phyloP scores from a whole-genome alignment of 2,329 filamentous ascomycete genomes.

The Botrytis hyacinthi region DNA sequence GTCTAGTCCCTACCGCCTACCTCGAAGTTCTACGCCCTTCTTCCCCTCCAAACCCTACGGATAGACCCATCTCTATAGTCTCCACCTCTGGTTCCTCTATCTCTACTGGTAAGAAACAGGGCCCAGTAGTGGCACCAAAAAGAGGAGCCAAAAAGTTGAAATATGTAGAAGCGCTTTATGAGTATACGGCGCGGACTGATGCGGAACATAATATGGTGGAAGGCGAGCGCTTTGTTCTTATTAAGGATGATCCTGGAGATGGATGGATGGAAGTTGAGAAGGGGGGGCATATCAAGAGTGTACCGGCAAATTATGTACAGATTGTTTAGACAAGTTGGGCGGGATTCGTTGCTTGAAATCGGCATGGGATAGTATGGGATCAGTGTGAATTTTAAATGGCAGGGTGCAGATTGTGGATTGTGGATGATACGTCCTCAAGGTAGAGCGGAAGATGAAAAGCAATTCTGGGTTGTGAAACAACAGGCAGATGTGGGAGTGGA shows the following conservation, averaged over 20 bases:
- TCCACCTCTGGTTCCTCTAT: conserved; percentile 75
- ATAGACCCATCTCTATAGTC: conserved; percentile 69
- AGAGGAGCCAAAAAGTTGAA: conserved; percentile 90
- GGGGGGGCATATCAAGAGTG: conserved; percentile 79
- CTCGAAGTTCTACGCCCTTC: conserved; percentile 62
- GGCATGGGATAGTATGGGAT: neutral
- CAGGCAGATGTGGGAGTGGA: neutral
- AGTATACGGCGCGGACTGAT: conserved; percentile 82
- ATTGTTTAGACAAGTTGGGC: conserved; percentile 36
- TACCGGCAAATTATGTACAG: conserved; percentile 91
- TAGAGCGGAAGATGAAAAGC: neutral
- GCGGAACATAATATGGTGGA: conserved; percentile 87
- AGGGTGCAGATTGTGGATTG: too few relatives aligned
- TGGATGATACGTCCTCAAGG: neutral
- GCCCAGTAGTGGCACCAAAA: conserved; percentile 75
- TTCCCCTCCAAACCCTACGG: conserved; percentile 38
- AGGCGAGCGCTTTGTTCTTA: conserved; percentile 87
- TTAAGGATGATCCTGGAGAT: conserved; percentile 84
- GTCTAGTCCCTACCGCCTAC: conserved; percentile 84
- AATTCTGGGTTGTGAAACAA: neutral
- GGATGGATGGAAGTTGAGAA: conserved; percentile 98
- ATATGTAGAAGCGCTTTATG: conserved; percentile 91
- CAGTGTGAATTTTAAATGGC: neutral
- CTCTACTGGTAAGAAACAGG: conserved; percentile 41
- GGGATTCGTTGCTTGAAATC: neutral